Base-by-base conservation (phyloP, 495 filamentous ascomycete genomes). In the Ascodesmis nigricans region DNA sequence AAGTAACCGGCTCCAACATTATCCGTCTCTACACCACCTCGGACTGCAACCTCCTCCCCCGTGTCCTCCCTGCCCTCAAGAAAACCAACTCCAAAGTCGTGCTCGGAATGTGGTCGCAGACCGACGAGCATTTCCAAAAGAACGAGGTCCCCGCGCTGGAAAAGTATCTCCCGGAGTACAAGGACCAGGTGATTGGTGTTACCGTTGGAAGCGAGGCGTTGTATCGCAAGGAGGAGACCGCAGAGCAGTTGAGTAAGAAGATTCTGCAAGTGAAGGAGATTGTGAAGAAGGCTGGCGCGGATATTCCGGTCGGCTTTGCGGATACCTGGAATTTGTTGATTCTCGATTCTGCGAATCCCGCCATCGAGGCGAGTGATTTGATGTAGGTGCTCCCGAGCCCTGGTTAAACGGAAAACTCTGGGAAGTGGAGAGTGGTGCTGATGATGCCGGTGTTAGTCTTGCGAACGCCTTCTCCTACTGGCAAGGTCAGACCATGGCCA, bases 381-480 rank as follows among this genome's bases (percentile, higher is more conserved):
- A 55, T 84, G 59, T 67, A 48, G 55, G 58, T 47, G 3, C n/a
- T 32, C 1, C 1, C 17, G 25, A 14, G 25, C 4, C n/a, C n/a
- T n/a, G n/a, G n/a, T n/a, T n/a, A n/a, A n/a, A n/a, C n/a, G n/a
- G n/a, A n/a, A n/a, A n/a, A n/a, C n/a, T n/a, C n/a, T n/a, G n/a
- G n/a, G n/a, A n/a, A n/a, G n/a, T n/a, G n/a, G n/a, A n/a, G n/a
- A n/a, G n/a, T n/a, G n/a, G n/a, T n/a, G n/a, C n/a, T n/a, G n/a
- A n/a, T n/a, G 2, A 7, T 1, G n/a, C n/a, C 11, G 17, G 11
- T 1, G 21, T 11, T 44, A 66, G 63, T 29, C 58, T 84, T 22
- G 64, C 65, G 52, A 84, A 84, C 46, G 78, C 73, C n/a, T 84
- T 84, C 50, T 68, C 70, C 21, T 84, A 80, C 65, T 82, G 78